Base-by-base conservation (phyloP, 2,329 filamentous ascomycete genomes). In the Colletotrichum lini region DNA sequence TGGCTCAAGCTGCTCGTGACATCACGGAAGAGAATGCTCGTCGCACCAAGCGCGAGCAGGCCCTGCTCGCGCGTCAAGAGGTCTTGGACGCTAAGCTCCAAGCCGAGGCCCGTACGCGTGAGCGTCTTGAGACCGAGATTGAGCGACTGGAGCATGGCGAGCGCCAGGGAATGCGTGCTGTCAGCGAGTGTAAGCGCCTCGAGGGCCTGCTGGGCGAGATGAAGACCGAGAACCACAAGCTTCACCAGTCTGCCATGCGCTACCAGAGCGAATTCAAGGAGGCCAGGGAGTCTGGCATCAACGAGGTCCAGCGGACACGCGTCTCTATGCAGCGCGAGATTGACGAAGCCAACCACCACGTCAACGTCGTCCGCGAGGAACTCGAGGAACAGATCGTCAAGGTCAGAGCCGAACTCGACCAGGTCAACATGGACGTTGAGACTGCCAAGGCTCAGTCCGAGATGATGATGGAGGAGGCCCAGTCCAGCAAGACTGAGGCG, bases 261-360 rank as follows among this genome's bases (percentile, higher is more conserved):
- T 92, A 91, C 78, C 91, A 97, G 80, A 90, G 94, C 62, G 95
- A 98, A 77, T 93, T 96, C 76, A 90, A 94, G 71, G 94, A 97
- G 77, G 93, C 94, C 12, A 90, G 93, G 73, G 94, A 98, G 76
- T 91, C 91, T 60, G 94, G 91, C 67, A 90, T 92, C 50, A 88
- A 90, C 47, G 95, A 98, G 79, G 91, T 97, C 54, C 92, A 96
- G 79, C 92, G 94, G 57, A 94, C 92, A 16, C 93, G 93, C 70
- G 89, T 92, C 73, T 88, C 94, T 5, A 87, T 98, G 85, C 93
- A 97, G 79, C 88, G 89, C 15, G 94, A 98, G 78, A 85, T 98
- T 44, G 94, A 98, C 70, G 87, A 90, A 49, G 93, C 95, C 62
- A 96, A 95, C 78, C 91, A 94, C 79, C 92, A 97, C 77, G 93